Percentiles rank a stretch among this genome's conserved stretches.
These are phyloP conservation scores for Phytopythium cucurbitacearum DNA, from an alignment of 352 stramenopile species.

Conservation along the genomic window DNA sequence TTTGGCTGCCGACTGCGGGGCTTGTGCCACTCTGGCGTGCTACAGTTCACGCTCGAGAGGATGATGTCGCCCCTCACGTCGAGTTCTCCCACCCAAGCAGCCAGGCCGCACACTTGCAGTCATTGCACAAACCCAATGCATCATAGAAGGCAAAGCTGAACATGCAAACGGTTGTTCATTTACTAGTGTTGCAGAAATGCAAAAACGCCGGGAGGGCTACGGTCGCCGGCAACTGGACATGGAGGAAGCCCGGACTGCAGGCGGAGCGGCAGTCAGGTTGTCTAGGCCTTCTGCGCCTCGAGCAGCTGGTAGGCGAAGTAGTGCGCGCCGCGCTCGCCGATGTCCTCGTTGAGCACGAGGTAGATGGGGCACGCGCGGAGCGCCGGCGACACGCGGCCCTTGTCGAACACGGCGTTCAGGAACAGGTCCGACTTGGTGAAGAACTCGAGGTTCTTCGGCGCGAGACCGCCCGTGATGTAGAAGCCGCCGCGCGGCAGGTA, in stretches of 20 bases:
- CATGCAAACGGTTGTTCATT: no score
- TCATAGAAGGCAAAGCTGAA: no score
- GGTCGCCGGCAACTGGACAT: neutral
- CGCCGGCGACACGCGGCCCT: conserved; percentile 73
- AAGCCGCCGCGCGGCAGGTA: conserved; percentile 93
- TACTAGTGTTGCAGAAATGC: no score
- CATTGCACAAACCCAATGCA: no score
- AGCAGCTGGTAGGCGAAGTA: conserved; percentile 73
- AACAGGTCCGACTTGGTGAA: conserved; percentile 78
- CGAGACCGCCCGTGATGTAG: conserved; percentile 94
- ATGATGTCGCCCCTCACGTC: no score
- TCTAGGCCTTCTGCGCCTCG: conserved; percentile 3
- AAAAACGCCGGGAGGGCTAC: neutral
- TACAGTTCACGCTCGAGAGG: no score
- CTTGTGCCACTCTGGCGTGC: no score
- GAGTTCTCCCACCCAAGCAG: no score
- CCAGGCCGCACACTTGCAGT: no score
- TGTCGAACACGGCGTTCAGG: conserved; percentile 75
- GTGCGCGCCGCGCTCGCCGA: conserved; percentile 81
- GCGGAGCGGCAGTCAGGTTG: no score
- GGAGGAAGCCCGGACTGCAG: neutral
- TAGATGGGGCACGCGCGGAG: conserved; percentile 72
- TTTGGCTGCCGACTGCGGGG: no score
- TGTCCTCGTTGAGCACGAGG: conserved; percentile 80
- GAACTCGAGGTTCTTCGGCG: conserved; percentile 93